Evolutionary conservation across 257 asterid species (phyloP).

Genomic region (Jacaranda mimosifolia): DNA sequence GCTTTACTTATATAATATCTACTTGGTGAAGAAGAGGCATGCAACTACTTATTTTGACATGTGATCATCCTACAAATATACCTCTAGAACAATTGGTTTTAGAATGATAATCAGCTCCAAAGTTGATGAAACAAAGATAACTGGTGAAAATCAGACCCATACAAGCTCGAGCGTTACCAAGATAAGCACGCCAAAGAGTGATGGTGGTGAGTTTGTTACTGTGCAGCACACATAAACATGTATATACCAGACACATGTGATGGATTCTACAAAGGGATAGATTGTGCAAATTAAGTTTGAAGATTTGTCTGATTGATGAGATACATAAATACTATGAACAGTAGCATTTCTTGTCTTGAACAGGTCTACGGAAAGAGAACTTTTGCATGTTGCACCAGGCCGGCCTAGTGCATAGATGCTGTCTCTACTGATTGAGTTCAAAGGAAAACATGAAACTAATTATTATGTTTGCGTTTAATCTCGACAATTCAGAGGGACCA

Average conservation of each 20-base stretch:
- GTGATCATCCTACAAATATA: background rate
- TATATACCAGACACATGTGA: background rate
- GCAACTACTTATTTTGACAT: background rate
- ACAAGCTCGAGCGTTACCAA: background rate
- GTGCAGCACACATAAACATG: background rate
- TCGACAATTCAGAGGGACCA: background rate
- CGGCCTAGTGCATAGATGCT: background rate
- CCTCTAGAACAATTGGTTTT: background rate
- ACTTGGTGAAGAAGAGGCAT: background rate
- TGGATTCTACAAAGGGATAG: background rate
- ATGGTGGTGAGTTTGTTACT: background rate
- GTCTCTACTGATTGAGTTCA: background rate
- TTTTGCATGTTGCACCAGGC: background rate
- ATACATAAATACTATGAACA: background rate
- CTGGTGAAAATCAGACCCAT: background rate
- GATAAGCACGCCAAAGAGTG: background rate
- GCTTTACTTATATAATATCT: background rate
- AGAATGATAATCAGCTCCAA: background rate
- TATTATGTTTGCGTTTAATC: background rate
- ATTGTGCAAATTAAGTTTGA: background rate
- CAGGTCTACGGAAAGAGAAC: background rate
- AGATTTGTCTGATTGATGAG: background rate
- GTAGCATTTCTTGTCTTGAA: background rate
- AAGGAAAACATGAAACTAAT: background rate
- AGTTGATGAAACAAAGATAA: background rate